Conservation (phyloP, 164 flowering plant genomes). For the Litsea cubeba region DNA sequence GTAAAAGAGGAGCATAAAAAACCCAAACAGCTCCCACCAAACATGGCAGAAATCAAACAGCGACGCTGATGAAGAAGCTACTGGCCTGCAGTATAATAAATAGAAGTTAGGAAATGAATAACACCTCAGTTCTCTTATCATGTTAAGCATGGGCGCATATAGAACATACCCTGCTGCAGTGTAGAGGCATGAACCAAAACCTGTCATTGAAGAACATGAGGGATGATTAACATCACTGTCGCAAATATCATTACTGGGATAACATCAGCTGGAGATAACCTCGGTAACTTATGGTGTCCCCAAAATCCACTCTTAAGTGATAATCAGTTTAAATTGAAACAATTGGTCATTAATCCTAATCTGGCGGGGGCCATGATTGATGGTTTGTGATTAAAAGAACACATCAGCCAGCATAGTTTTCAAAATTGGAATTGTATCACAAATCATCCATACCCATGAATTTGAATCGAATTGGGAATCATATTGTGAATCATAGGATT, state of each 20-base stretch:
- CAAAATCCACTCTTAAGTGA: neutral
- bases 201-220: conserved; percentile 25
- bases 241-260: neutral
- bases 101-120: neutral
- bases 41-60: conserved; percentile 9
- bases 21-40: conserved; percentile 26
- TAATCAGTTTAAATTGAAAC: neutral
- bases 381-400: no score
- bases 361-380: neutral
- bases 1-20: conserved; percentile 30
- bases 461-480: no score
- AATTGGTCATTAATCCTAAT: neutral
- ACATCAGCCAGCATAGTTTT: no score
- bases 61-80: conserved; percentile 26
- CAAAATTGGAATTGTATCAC: no score
- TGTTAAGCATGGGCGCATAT: neutral
- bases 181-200: conserved; percentile 59
- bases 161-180: conserved; percentile 43
- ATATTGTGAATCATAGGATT: no score
- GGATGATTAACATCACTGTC: neutral
- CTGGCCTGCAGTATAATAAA: conserved; percentile 22
- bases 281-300: neutral
- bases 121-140: neutral
- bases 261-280: neutral
- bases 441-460: no score